phyloP scores from a whole-genome alignment of 805 yeast species.

The Yueomyces sinensis region DNA sequence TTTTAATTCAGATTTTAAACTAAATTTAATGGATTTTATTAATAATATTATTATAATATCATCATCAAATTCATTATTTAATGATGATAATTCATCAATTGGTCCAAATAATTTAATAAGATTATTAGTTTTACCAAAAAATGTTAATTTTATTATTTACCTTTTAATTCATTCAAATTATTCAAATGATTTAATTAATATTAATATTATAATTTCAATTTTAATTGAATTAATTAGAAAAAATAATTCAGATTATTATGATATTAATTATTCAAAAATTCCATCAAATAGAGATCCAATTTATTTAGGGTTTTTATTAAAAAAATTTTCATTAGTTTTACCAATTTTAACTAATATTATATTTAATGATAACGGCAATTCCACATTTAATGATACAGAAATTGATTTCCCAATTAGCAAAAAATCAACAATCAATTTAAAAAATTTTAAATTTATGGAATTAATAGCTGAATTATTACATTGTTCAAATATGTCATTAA shows the following conservation, averaged over 20 bases:
- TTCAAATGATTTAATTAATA: conserved; percentile 51
- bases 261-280: conserved; percentile 74
- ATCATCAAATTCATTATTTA: conserved; percentile 76
- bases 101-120: conserved; percentile 89
- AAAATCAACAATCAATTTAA: conserved; percentile 22
- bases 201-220: conserved; percentile 83
- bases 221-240: conserved; percentile 87
- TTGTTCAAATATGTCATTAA: conserved; percentile 91
- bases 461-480: conserved; percentile 87
- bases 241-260: conserved; percentile 89
- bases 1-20: conserved; percentile 50
- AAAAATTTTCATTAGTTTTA: conserved; percentile 54
- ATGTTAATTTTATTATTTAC: conserved; percentile 55
- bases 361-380: conserved; percentile 13
- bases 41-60: conserved; percentile 87
- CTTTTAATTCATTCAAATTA: conserved; percentile 67
- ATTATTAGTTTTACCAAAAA: conserved; percentile 61
- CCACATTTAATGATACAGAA: neutral
- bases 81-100: conserved; percentile 58
- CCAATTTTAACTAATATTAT: conserved; percentile 4
- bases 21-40: conserved; percentile 84
- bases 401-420: neutral
- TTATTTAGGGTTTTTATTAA: conserved; percentile 74
- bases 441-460: conserved; percentile 78
- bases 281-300: conserved; percentile 86